Evolutionary conservation across 805 yeast genomes (phyloP), one percentile per base, ranked within the genome.

Genomic region (Spathaspora passalidarum): DNA sequence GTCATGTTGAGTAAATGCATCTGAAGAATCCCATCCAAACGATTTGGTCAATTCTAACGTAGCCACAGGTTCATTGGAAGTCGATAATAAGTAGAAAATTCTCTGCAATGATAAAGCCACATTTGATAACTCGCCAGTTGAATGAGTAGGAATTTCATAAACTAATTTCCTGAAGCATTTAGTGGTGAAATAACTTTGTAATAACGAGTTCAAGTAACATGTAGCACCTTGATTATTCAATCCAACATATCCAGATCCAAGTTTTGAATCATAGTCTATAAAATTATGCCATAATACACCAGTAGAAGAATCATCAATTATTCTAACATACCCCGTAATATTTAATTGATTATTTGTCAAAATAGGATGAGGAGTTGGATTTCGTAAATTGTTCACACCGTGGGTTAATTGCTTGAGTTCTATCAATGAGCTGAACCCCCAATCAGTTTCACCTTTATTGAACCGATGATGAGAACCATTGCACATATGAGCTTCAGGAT

Each of bases 221-320:
- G 99, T 94, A 2, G 99, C 99, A 51, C 99, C 99, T 69, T 94
- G 99, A 60, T 94, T 94, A 53, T 81, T 84, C 50, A 94, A 79
- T 1, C 99, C 99, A 7, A 90, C 96, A 61, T 76, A 90, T 0
- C 98, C 97, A 0, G 98, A 88, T 43, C 72, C 81, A 56, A 82
- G 79, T 61, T 90, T 89, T 1, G 97, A 90, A 64, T 94, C 89
- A 65, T 88, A 88, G 57, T 88, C 86, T 35, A 75, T 51, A 55
- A 90, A 89, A 60, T 86, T 86, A 60, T 89, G 95, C 96, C 97
- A 94, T 49, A 94, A 70, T 1, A 91, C 96, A 2, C 97, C 97
- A 0, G 99, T 94, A n/a, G 65, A 57, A 18, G 89, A 82, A 65
- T 94, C 99, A 52, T 86, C 84, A 50, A 92, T 72, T 3, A 88